A percentile compares a stretch with the other conserved stretches of the same genome.
phyloP scores from a whole-genome alignment of 164 flowering plant species.

The Piper longum region DNA sequence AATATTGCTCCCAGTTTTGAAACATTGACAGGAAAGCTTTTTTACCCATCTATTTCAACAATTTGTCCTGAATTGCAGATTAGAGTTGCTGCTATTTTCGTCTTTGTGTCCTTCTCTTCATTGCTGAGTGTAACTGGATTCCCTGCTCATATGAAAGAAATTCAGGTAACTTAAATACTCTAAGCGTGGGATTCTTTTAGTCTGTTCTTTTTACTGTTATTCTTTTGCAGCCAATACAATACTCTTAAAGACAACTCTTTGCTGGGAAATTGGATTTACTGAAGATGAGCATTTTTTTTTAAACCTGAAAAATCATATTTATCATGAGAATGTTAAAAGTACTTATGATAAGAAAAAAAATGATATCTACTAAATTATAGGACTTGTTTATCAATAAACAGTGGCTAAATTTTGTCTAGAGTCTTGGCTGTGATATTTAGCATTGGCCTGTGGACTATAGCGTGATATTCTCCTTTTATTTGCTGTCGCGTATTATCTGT shows the following conservation, averaged over 20 bases:
- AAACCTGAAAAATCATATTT: background rate
- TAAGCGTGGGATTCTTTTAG: background rate
- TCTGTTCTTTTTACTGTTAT: background rate
- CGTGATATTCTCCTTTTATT: background rate
- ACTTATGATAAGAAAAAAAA: too few relatives aligned
- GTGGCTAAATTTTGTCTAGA: too few relatives aligned
- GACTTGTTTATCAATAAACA: too few relatives aligned
- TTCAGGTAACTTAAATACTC: slow-evolving; percentile 37
- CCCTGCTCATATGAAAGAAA: slow-evolving; percentile 77
- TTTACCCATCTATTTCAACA: background rate
- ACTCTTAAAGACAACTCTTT: background rate
- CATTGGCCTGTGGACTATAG: background rate
- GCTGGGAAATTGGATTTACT: background rate
- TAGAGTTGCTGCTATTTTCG: slow-evolving; percentile 87
- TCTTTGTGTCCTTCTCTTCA: slow-evolving; percentile 71
- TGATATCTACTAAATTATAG: too few relatives aligned
- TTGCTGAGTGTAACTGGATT: slow-evolving; percentile 83
- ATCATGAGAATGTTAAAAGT: background rate
- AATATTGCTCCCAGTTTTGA: too few relatives aligned
- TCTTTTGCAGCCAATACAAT: too few relatives aligned
- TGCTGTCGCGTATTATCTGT: too few relatives aligned
- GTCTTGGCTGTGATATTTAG: too few relatives aligned
- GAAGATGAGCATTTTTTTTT: background rate
- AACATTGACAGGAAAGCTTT: too few relatives aligned
- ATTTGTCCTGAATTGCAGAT: slow-evolving; percentile 38